A percentile compares a stretch with the other conserved stretches of the same genome.
phyloP scores from a whole-genome alignment of 768 basidiomycete species.

The Termitomyces sp. region DNA sequence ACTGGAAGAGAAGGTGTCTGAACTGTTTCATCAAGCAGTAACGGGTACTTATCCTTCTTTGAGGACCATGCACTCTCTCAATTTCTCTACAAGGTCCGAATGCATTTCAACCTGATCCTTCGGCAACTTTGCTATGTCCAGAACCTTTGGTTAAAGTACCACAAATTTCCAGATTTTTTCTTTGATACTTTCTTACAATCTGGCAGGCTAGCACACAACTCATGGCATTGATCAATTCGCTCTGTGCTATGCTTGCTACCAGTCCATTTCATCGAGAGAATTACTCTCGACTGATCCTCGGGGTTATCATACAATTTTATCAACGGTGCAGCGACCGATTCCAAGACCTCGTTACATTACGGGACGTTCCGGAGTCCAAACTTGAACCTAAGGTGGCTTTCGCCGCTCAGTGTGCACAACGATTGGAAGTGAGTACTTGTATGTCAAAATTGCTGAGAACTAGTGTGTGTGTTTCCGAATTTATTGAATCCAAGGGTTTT shows the following conservation, averaged over 20 bases:
- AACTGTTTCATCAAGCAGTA: slow-evolving; percentile 81
- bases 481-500: neutral
- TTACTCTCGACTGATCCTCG: slow-evolving; percentile 89
- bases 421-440: slow-evolving; percentile 69
- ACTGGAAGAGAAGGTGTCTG: slow-evolving; percentile 88
- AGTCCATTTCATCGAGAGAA: slow-evolving; percentile 95
- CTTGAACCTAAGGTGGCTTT: slow-evolving; percentile 46
- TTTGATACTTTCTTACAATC: neutral
- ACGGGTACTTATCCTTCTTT: slow-evolving; percentile 39
- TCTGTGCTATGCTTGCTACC: slow-evolving; percentile 85
- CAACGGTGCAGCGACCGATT: slow-evolving; percentile 89
- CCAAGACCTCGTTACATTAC: slow-evolving; percentile 57
- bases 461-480: slow-evolving; percentile 33
- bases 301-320: slow-evolving; percentile 94
- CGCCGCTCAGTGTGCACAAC: slow-evolving; percentile 81
- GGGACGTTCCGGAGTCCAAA: slow-evolving; percentile 24
- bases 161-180: neutral
- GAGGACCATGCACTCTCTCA: neutral
- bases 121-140: slow-evolving; percentile 54
- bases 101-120: slow-evolving; percentile 80
- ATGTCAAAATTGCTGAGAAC: slow-evolving; percentile 57
- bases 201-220: slow-evolving; percentile 73
- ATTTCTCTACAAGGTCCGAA: slow-evolving; percentile 53
- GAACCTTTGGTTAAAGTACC: slow-evolving; percentile 79
- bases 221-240: slow-evolving; percentile 84